Conservation (phyloP, 2,329 filamentous ascomycete genomes). For the Thelonectria olida region DNA sequence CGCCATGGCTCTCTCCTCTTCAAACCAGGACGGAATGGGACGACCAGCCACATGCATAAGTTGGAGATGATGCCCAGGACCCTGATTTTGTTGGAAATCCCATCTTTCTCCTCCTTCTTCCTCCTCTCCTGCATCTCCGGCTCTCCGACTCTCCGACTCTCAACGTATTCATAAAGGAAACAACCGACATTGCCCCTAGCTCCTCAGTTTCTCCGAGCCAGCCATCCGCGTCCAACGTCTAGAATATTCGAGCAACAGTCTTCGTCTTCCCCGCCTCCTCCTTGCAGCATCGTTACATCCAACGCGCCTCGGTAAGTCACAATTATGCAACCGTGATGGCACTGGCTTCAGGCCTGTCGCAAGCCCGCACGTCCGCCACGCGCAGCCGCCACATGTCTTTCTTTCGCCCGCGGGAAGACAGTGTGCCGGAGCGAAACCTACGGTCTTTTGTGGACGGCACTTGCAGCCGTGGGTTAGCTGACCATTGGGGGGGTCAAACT, state of each 20-base stretch:
- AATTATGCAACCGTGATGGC: no score
- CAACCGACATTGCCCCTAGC: no score
- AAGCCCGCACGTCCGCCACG: background rate
- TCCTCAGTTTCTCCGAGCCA: no score
- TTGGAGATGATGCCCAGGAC: background rate
- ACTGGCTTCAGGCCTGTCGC: no score
- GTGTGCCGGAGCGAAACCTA: background rate
- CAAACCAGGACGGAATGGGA: constrained; percentile 11
- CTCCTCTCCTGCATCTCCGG: background rate
- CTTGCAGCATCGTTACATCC: background rate
- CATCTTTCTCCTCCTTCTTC: background rate
- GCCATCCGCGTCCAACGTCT: no score
- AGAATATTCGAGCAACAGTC: background rate
- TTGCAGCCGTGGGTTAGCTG: no score
- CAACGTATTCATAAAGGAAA: background rate
- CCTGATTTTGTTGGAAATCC: background rate
- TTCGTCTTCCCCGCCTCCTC: background rate
- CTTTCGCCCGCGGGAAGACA: background rate
- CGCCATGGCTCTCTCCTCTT: background rate
- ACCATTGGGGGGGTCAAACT: background rate
- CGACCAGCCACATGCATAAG: constrained; percentile 13
- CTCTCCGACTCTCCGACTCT: background rate
- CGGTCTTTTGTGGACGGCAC: background rate
- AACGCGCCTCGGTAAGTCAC: background rate
- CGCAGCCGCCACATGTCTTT: no score